Percentiles rank a stretch among this genome's conserved stretches.
These are phyloP conservation scores for Jatropha podagrica DNA, from an alignment of 441 rosid genomes.

Conservation along the genomic window DNA sequence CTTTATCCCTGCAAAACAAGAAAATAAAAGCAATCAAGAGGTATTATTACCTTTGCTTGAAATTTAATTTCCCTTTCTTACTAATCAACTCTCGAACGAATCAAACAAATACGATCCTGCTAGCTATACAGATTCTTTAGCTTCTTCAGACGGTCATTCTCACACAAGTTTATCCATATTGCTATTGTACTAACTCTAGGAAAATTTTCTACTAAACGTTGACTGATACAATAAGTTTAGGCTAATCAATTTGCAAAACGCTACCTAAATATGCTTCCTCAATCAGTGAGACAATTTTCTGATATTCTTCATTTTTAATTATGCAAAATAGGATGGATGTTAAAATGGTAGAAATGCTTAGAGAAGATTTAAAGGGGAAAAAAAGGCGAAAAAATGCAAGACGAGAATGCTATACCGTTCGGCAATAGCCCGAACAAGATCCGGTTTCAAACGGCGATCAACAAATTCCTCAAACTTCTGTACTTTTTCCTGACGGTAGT, in stretches of 20 bases:
- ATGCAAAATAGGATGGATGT: too few species aligned
- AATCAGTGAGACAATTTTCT: too few species aligned
- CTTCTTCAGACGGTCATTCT: constrained; percentile 3
- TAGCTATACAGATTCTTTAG: not conserved
- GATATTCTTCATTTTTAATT: too few species aligned
- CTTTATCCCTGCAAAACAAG: constrained; percentile 69
- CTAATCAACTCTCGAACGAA: not conserved
- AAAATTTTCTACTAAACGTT: not conserved
- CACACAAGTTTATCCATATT: not conserved
- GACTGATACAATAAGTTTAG: not conserved
- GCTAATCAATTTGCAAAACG: not conserved
- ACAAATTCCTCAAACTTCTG: constrained; percentile 78
- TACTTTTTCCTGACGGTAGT: constrained; percentile 48
- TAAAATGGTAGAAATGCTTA: not conserved
- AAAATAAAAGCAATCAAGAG: constrained; percentile 13
- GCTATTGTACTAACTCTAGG: not conserved
- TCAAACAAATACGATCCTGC: not conserved
- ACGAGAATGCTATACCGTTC: constrained; percentile 42
- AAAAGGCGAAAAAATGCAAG: not conserved
- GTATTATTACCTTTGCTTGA: not conserved
- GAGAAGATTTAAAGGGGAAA: not conserved
- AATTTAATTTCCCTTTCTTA: not conserved
- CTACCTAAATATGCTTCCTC: too few species aligned
- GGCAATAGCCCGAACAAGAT: constrained; percentile 62
- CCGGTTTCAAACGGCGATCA: constrained; percentile 77